These are phyloP conservation scores for Hygrophila difformis DNA, from an alignment of 257 asterid species.

Conservation along the genomic window DNA sequence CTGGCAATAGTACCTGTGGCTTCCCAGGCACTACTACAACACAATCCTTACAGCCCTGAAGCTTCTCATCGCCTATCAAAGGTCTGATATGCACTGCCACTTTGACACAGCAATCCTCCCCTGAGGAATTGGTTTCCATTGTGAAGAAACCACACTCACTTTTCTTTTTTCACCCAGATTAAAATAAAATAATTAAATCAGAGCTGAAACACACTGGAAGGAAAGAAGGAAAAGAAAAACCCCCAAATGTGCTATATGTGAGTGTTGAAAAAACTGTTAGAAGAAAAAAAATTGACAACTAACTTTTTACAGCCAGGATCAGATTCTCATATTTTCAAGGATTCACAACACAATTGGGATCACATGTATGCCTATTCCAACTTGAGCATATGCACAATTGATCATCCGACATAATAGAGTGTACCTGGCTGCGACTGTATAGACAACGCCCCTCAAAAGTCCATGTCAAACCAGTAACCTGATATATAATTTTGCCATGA, in stretches of 20 bases:
- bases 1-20: slow-evolving; percentile 89
- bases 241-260: too few relatives aligned
- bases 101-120: slow-evolving; percentile 94
- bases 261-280: too few relatives aligned
- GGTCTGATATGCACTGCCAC: slow-evolving; percentile 96
- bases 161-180: slow-evolving; percentile 1
- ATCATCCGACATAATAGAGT: slow-evolving; percentile 10
- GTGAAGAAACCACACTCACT: slow-evolving; percentile 5
- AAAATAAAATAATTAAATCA: too few relatives aligned
- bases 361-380: neutral
- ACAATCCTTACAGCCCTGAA: slow-evolving; percentile 97
- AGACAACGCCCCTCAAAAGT: slow-evolving; percentile 72
- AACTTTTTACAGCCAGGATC: too few relatives aligned
- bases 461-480: slow-evolving; percentile 95
- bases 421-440: slow-evolving; percentile 97
- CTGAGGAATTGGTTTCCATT: slow-evolving; percentile 65
- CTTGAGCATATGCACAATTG: slow-evolving; percentile 2
- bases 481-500: slow-evolving; percentile 16
- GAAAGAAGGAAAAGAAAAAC: neutral
- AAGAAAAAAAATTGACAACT: too few relatives aligned
- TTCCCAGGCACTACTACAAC: slow-evolving; percentile 75
- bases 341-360: slow-evolving; percentile 3
- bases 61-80: slow-evolving; percentile 86
- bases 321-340: too few relatives aligned
- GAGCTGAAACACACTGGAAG: slow-evolving; percentile 12